Conservation (phyloP, 1,284 basidiomycete species). For the Ustilago crameri region DNA sequence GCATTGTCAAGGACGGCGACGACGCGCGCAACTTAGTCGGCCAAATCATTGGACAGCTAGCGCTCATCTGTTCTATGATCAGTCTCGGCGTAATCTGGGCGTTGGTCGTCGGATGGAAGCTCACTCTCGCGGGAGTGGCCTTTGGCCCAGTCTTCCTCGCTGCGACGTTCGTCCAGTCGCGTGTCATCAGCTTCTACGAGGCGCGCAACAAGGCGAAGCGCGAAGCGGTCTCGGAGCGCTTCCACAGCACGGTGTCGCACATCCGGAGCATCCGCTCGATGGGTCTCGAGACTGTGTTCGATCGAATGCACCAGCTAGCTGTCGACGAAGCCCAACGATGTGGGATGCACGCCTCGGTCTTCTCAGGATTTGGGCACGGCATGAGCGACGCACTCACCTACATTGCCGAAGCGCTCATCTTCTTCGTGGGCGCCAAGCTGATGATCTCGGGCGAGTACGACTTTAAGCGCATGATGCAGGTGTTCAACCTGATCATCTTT, state of each 20-base stretch:
- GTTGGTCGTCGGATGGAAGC: slow-evolving; percentile 85
- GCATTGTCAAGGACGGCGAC: slow-evolving; percentile 88
- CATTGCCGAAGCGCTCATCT: slow-evolving; percentile 79
- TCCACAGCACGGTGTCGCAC: slow-evolving; percentile 88
- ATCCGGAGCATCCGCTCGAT: slow-evolving; percentile 87
- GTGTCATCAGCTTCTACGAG: slow-evolving; percentile 79
- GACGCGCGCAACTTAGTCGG: slow-evolving; percentile 84
- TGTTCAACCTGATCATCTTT: slow-evolving; percentile 91
- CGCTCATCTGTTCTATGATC: slow-evolving; percentile 83
- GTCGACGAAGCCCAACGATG: slow-evolving; percentile 75
- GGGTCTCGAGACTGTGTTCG: slow-evolving; percentile 84
- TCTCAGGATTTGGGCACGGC: slow-evolving; percentile 84
- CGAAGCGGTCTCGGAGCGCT: slow-evolving; percentile 84
- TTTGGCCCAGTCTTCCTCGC: slow-evolving; percentile 85
- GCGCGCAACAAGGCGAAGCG: slow-evolving; percentile 81
- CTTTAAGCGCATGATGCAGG: slow-evolving; percentile 87
- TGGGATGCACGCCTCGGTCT: slow-evolving; percentile 81
- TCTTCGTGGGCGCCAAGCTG: slow-evolving; percentile 87
- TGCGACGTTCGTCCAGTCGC: slow-evolving; percentile 79
- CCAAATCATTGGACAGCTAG: slow-evolving; percentile 77
- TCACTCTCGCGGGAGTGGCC: slow-evolving; percentile 89
- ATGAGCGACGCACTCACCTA: slow-evolving; percentile 85
- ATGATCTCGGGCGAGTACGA: slow-evolving; percentile 83
- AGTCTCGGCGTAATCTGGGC: slow-evolving; percentile 87
- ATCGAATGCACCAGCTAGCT: slow-evolving; percentile 76